A percentile compares a stretch with the other conserved stretches of the same genome.
Evolutionary conservation across 441 rosid genomes (phyloP).

Genomic region (Syzygium malaccense): DNA sequence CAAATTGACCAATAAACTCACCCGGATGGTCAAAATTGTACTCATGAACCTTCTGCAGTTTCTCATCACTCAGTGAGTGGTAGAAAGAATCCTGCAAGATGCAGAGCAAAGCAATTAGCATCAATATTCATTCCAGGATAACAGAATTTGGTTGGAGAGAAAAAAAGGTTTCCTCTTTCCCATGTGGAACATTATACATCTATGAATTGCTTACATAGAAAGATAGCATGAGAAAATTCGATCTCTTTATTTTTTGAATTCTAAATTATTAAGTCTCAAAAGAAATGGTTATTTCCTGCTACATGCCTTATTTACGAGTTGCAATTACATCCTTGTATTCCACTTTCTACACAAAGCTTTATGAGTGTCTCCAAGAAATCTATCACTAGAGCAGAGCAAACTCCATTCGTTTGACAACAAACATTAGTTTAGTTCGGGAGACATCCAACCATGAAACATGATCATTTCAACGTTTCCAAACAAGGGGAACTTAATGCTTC

Average conservation of each 20-base stretch:
- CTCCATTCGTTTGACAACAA: not conserved
- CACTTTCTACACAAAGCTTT: not conserved
- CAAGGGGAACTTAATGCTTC: not conserved
- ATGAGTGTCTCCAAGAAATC: not conserved
- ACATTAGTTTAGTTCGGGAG: not conserved
- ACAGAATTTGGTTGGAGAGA: not conserved
- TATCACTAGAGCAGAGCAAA: not conserved
- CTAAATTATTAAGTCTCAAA: not conserved
- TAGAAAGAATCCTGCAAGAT: slow-evolving; percentile 77
- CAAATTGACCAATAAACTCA: slow-evolving; percentile 5
- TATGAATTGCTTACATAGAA: not conserved
- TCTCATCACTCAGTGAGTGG: slow-evolving; percentile 42
- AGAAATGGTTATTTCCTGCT: not conserved
- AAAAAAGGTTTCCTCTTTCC: not conserved
- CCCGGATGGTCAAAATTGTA: slow-evolving; percentile 76
- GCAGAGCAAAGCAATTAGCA: not conserved
- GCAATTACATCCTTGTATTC: not conserved
- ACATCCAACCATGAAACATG: not conserved
- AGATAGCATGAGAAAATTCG: not conserved
- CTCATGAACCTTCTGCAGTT: slow-evolving; percentile 32
- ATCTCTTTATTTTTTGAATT: not conserved
- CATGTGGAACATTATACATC: not conserved
- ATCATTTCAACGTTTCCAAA: not conserved
- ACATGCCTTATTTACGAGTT: not conserved
- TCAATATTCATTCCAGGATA: not conserved